Base-by-base conservation (phyloP, 371 early-diverging fungal species). In the Mortierella sp. region DNA sequence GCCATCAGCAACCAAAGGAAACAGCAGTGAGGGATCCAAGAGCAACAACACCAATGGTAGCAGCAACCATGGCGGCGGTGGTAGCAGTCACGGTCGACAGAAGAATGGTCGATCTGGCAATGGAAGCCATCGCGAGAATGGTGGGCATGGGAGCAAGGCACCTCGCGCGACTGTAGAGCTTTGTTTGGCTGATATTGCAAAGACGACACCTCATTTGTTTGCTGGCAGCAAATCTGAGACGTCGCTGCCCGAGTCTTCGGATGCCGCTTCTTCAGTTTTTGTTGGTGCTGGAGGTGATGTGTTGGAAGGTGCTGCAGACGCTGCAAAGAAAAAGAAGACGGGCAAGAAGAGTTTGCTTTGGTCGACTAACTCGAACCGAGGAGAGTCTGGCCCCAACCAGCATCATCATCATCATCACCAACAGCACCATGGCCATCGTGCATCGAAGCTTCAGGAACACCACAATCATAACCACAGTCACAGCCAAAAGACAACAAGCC, bases 181-280 rank as follows among this genome's bases (percentile, higher is more conserved):
- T 10, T 80, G 80, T 38, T 49, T 86, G 38, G 86, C 80, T 1
- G 86, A 86, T 27, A 86, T 86, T 75, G 87, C 87, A 48, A 86
- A 77, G 46, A 82, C 78, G n/a, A 74, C 74, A 4, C 79, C 79
- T 14, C 60, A 72, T 44, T 54, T 54, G 14, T 41, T 76, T 55
- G 18, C 68, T 27, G 72, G 43, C 14, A 76, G 44, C 46, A 79
- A 79, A 27, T 12, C 77, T 21, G 82, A 81, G 35, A 21, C 21
- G 12, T 2, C 55, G 0, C 63, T 72, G 51, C 8, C 73, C 18
- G 65, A 55, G 10, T 21, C 75, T 0, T n/a, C 32, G 14, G 75
- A 32, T 16, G 27, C 72, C 11, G 76, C 54, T 10, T 3, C 48
- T 14, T 46, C 48, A 63, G 24, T 51, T 6, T 21, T 18, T 51